These are phyloP conservation scores for Oryza longistaminata DNA, from an alignment of 176 grass and related monocot genomes.

Conservation along the genomic window DNA sequence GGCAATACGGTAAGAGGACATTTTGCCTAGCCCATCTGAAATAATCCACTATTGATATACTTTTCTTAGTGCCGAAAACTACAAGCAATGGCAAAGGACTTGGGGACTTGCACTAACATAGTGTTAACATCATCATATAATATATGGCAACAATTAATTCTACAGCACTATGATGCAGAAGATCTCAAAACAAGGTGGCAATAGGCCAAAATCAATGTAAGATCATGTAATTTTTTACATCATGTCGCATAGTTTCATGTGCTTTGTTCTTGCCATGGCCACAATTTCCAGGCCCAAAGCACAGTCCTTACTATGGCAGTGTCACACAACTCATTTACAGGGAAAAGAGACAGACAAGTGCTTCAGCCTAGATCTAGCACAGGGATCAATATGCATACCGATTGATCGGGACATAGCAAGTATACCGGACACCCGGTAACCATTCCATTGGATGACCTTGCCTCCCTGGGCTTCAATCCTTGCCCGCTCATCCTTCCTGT, in stretches of 20 bases:
- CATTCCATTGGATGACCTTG: constrained; percentile 76
- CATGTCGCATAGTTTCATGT: not conserved
- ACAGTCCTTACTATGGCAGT: not conserved
- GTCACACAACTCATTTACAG: not conserved
- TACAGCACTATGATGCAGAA: not conserved
- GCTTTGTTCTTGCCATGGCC: not conserved
- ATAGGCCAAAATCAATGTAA: not conserved
- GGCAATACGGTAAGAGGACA: not conserved
- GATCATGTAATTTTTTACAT: not conserved
- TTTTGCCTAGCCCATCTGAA: not conserved
- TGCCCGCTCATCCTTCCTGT: constrained; percentile 59
- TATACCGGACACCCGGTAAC: constrained; percentile 67
- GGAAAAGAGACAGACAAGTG: not conserved
- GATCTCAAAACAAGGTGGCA: not conserved
- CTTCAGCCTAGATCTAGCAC: constrained; percentile 11
- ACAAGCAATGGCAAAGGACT: not conserved
- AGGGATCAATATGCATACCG: constrained; percentile 44
- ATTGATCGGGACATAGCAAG: constrained; percentile 83
- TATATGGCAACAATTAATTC: not conserved
- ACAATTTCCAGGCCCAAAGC: not conserved
- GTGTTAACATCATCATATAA: not conserved
- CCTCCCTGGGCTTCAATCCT: constrained; percentile 68
- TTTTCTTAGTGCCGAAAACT: not conserved
- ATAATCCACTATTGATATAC: not conserved
- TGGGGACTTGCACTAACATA: not conserved